phyloP scores from a whole-genome alignment of 352 stramenopile genomes.

The Globisporangium uncinulatum region DNA sequence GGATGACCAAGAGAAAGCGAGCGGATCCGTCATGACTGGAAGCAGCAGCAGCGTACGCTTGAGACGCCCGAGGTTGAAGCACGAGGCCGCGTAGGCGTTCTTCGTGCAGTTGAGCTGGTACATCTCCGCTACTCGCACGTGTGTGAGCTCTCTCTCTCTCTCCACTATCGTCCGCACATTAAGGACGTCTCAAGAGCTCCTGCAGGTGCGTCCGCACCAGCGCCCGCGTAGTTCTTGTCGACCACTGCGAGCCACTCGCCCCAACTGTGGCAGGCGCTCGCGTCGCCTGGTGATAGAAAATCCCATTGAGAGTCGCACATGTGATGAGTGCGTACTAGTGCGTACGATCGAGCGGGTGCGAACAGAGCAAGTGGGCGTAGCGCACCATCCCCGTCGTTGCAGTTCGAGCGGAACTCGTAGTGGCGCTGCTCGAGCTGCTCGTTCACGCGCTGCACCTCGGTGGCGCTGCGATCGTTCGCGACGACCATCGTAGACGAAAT shows the following conservation, averaged over 20 bases:
- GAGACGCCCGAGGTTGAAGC: constrained; percentile 82
- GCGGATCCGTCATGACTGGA: neutral
- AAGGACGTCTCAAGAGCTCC: neutral
- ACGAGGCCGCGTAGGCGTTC: constrained; percentile 76
- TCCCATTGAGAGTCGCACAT: neutral
- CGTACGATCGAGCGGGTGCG: neutral
- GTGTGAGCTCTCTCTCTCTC: neutral
- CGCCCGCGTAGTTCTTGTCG: constrained; percentile 79
- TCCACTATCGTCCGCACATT: neutral
- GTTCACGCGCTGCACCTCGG: constrained; percentile 77
- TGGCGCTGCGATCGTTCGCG: constrained; percentile 34
- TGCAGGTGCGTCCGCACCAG: constrained; percentile 24
- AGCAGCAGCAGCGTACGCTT: constrained; percentile 38
- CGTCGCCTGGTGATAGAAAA: constrained; percentile 29
- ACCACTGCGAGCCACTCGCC: constrained; percentile 84
- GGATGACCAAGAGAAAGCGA: neutral
- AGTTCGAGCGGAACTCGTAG: constrained; percentile 87
- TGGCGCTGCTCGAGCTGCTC: constrained; percentile 80
- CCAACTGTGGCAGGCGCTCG: constrained; percentile 84
- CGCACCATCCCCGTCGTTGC: constrained; percentile 66
- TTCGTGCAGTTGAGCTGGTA: constrained; percentile 83
- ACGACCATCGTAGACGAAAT: constrained; percentile 21
- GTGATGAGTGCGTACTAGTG: neutral
- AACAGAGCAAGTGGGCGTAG: neutral
- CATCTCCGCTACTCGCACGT: constrained; percentile 43